A percentile compares a stretch with the other conserved stretches of the same genome.
Evolutionary conservation across 306 rosid genomes (phyloP).

Genomic region (Cucumis melo): DNA sequence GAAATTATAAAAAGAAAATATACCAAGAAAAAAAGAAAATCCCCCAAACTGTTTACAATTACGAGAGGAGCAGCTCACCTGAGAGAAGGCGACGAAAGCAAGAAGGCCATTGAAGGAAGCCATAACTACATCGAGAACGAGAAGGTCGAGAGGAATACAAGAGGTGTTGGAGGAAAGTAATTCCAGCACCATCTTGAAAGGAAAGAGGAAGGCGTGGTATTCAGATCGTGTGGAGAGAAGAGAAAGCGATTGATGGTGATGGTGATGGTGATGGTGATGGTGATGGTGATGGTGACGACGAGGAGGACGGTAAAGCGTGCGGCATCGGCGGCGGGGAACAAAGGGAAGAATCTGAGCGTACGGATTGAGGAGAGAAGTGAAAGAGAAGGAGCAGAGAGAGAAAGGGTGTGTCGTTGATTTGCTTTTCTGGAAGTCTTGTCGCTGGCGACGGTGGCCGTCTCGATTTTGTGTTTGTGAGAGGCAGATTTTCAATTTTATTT

Average conservation of each 20-base stretch:
- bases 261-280: background rate
- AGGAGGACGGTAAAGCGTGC: background rate
- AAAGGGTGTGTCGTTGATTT: constrained; percentile 1
- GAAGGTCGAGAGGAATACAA: constrained; percentile 28
- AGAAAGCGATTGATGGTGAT: background rate
- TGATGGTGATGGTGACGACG: too few species aligned
- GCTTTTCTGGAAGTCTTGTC: constrained; percentile 6
- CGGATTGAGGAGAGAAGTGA: constrained; percentile 1
- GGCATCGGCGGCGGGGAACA: background rate
- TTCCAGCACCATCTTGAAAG: background rate
- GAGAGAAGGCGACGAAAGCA: constrained; percentile 37
- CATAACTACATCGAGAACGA: constrained; percentile 31
- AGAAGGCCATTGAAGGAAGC: constrained; percentile 40
- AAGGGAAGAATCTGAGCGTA: background rate
- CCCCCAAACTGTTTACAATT: background rate
- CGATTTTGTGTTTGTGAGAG: background rate
- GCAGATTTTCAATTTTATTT: background rate
- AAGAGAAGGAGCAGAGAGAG: background rate
- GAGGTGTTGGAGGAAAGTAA: background rate
- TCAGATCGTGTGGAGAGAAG: background rate
- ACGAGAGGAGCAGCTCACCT: constrained; percentile 21
- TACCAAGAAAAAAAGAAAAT: background rate
- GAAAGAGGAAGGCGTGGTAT: background rate
- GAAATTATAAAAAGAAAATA: background rate
- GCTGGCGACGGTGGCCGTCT: background rate